Conservation (phyloP, 2,329 filamentous ascomycete genomes). For the Coniochaeta sp. region DNA sequence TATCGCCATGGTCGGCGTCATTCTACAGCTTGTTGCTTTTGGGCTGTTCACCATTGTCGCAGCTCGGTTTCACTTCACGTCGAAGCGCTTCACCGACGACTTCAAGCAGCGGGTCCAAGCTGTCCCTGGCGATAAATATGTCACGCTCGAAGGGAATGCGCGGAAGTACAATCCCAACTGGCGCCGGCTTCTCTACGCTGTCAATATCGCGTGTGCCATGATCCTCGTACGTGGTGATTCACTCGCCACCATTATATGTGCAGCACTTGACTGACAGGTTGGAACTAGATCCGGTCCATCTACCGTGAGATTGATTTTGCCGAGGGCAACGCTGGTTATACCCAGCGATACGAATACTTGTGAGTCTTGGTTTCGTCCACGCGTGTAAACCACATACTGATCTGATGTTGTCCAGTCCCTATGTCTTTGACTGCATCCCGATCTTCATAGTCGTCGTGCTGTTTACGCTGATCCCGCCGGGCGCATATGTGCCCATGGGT, state of each 20-base stretch:
- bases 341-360: conserved; percentile 20
- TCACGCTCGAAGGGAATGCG: conserved; percentile 12
- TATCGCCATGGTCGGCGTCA: conserved; percentile 31
- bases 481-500: conserved; percentile 23
- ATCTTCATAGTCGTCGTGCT: conserved; percentile 17
- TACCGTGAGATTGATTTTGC: conserved; percentile 23
- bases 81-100: conserved; percentile 23
- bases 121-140: conserved; percentile 24
- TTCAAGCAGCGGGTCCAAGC: conserved; percentile 20
- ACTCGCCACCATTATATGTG: neutral
- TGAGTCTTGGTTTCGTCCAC: conserved; percentile 11
- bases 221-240: conserved; percentile 18
- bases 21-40: conserved; percentile 35
- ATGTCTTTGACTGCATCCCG: conserved; percentile 24
- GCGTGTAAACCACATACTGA: neutral
- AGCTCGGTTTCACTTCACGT: conserved; percentile 37
- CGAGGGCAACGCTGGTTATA: conserved; percentile 14
- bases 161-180: conserved; percentile 21
- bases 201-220: conserved; percentile 20
- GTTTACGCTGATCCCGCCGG: conserved; percentile 21
- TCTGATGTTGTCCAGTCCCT: conserved; percentile 10
- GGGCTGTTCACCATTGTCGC: conserved; percentile 37
- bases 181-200: conserved; percentile 25
- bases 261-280: neutral
- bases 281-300: conserved; percentile 18